phyloP scores from a whole-genome alignment of 2,329 filamentous ascomycete species.

The Dryadomyces sulphureus region DNA sequence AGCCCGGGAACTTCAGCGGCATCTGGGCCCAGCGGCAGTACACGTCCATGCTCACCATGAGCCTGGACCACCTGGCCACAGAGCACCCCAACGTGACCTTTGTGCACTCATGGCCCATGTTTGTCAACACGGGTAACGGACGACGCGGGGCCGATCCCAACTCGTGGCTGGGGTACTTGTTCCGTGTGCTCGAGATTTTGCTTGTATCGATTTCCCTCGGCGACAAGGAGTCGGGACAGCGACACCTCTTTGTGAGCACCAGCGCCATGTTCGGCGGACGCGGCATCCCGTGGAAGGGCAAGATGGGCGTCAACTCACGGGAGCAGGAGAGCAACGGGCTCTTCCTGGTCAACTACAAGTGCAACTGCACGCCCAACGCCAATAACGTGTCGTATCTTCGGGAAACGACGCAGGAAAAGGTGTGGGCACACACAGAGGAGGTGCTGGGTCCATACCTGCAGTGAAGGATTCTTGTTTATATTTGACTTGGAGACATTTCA shows the following conservation, averaged over 20 bases:
- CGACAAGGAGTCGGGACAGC: slow-evolving; percentile 19
- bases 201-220: slow-evolving; percentile 15
- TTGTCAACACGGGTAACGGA: slow-evolving; percentile 11
- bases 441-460: slow-evolving; percentile 12
- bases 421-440: slow-evolving; percentile 21
- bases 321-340: slow-evolving; percentile 12
- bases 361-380: slow-evolving; percentile 17
- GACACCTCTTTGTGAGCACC: slow-evolving; percentile 20
- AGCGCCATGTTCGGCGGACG: slow-evolving; percentile 21
- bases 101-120: slow-evolving; percentile 21
- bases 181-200: slow-evolving; percentile 19
- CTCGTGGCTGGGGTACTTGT: slow-evolving; percentile 16
- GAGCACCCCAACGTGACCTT: slow-evolving; percentile 19
- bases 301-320: slow-evolving; percentile 5
- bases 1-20: slow-evolving; percentile 16
- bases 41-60: slow-evolving; percentile 16
- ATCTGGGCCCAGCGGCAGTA: slow-evolving; percentile 19
- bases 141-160: slow-evolving; percentile 14
- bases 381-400: slow-evolving; percentile 16
- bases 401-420: slow-evolving; percentile 14
- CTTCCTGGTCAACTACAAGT: slow-evolving; percentile 20
- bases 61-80: slow-evolving; percentile 18
- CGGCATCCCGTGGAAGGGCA: slow-evolving; percentile 18
- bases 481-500: no score
- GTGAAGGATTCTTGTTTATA: no score